Conservation (phyloP, 371 early-diverging fungal species). For the Capillidium rhysosporum region DNA sequence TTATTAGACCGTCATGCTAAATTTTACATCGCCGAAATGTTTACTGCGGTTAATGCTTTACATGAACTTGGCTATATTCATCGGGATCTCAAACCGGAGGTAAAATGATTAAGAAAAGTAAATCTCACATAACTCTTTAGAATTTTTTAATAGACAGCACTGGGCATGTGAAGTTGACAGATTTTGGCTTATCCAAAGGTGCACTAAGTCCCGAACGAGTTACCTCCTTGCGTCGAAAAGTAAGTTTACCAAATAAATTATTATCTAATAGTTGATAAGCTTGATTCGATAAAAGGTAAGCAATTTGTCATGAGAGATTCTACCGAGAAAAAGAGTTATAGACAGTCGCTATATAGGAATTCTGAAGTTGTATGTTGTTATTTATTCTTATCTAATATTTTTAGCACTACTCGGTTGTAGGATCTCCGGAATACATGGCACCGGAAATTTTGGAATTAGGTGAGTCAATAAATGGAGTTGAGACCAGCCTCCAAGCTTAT, state of each 20-base stretch:
- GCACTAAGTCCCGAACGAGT: conserved; percentile 31
- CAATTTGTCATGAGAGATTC: conserved; percentile 20
- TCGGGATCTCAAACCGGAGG: conserved; percentile 34
- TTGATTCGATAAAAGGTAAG: conserved; percentile 29
- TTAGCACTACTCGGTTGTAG: conserved; percentile 46
- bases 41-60: conserved; percentile 44
- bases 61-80: conserved; percentile 41
- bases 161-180: conserved; percentile 62
- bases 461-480: conserved; percentile 40
- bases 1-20: conserved; percentile 37
- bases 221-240: conserved; percentile 27
- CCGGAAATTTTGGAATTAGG: conserved; percentile 40
- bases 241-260: conserved; percentile 8
- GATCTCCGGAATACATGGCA: conserved; percentile 71
- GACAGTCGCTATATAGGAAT: not conserved
- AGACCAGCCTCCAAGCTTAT: conserved; percentile 22
- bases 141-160: conserved; percentile 36
- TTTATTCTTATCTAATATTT: conserved; percentile 9
- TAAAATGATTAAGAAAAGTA: conserved; percentile 1
- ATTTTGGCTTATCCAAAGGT: conserved; percentile 82
- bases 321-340: conserved; percentile 24
- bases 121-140: conserved; percentile 7
- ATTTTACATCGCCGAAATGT: conserved; percentile 51
- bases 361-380: too few relatives aligned
- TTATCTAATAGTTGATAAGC: conserved; percentile 5